Percentiles rank a stretch among this genome's conserved stretches.
These are phyloP conservation scores for Gnomoniopsis smithogilvyi DNA, from an alignment of 2,329 filamentous ascomycete genomes.

Conservation along the genomic window DNA sequence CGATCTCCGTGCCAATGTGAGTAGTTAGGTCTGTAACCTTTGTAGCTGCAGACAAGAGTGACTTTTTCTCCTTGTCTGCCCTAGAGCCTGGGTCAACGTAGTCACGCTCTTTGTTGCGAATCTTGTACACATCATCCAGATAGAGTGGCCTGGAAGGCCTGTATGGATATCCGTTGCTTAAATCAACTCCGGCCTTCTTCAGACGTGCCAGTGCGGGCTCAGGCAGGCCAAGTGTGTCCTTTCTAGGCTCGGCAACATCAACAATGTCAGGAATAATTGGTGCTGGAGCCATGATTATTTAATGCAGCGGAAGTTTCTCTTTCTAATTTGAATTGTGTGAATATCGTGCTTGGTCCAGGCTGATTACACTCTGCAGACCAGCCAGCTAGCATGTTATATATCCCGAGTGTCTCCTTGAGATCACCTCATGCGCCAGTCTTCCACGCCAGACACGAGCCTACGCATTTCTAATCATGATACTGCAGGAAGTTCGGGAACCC, in stretches of 20 bases:
- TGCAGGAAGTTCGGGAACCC: too few species aligned
- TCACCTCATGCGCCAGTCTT: not conserved
- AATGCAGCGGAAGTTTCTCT: not conserved
- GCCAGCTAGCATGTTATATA: constrained; percentile 3
- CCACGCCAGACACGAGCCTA: not conserved
- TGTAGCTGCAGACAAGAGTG: constrained; percentile 57
- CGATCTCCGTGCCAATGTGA: constrained; percentile 63
- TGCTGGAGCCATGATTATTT: constrained; percentile 44
- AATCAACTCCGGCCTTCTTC: constrained; percentile 65
- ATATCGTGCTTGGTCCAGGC: not conserved
- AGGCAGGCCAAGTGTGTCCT: constrained; percentile 63
- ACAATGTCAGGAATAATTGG: constrained; percentile 61
- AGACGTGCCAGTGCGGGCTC: constrained; percentile 53
- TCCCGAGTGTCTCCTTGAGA: not conserved
- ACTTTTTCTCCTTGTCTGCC: constrained; percentile 63
- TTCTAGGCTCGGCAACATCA: constrained; percentile 59
- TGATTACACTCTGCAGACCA: not conserved
- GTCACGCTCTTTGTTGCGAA: constrained; percentile 53
- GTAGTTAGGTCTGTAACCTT: constrained; percentile 60
- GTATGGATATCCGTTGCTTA: constrained; percentile 69
- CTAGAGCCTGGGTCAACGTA: constrained; percentile 61
- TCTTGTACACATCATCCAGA: constrained; percentile 65
- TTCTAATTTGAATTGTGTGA: not conserved
- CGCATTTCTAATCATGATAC: constrained; percentile 17
- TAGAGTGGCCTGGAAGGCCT: constrained; percentile 65